A percentile compares a stretch with the other conserved stretches of the same genome.
phyloP scores from a whole-genome alignment of 345 rosid species.

The Schrenkiella parvula region DNA sequence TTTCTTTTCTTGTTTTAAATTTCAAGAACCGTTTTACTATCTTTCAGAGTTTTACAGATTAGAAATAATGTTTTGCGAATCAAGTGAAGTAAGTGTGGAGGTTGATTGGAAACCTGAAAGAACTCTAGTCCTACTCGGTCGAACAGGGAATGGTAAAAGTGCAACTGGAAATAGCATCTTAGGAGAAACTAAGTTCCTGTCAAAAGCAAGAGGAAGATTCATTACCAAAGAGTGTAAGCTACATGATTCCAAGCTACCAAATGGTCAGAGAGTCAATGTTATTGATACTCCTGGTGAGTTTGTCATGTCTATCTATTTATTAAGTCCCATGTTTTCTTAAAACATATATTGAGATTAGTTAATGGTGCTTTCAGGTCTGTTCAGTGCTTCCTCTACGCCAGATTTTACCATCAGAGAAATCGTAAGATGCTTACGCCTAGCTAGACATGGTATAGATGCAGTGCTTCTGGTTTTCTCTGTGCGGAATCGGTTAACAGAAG shows the following conservation, averaged over 20 bases:
- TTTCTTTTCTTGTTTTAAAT: not conserved
- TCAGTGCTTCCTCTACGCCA: conserved; percentile 17
- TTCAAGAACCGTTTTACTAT: not conserved
- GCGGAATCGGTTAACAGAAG: conserved; percentile 27
- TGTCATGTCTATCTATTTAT: not conserved
- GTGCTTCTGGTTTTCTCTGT: conserved; percentile 29
- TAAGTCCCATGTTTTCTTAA: not conserved
- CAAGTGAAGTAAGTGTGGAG: not conserved
- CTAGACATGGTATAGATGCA: conserved; percentile 27
- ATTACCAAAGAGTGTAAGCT: conserved; percentile 21
- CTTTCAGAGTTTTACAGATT: not conserved
- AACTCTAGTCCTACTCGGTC: conserved; percentile 66
- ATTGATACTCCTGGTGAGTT: conserved; percentile 85
- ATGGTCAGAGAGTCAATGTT: conserved; percentile 73
- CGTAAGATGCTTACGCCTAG: conserved; percentile 18
- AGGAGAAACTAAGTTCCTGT: conserved; percentile 57
- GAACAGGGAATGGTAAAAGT: conserved; percentile 89
- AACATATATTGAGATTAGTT: not conserved
- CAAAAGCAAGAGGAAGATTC: conserved; percentile 44
- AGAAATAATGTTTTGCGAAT: not conserved
- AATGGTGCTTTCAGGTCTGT: conserved; percentile 21
- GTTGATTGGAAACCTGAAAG: conserved; percentile 23
- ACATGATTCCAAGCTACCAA: conserved; percentile 30
- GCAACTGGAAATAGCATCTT: conserved; percentile 88
- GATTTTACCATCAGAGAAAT: conserved; percentile 28